Base-by-base conservation (phyloP, 257 asterid genomes). In the Jacaranda copaia region DNA sequence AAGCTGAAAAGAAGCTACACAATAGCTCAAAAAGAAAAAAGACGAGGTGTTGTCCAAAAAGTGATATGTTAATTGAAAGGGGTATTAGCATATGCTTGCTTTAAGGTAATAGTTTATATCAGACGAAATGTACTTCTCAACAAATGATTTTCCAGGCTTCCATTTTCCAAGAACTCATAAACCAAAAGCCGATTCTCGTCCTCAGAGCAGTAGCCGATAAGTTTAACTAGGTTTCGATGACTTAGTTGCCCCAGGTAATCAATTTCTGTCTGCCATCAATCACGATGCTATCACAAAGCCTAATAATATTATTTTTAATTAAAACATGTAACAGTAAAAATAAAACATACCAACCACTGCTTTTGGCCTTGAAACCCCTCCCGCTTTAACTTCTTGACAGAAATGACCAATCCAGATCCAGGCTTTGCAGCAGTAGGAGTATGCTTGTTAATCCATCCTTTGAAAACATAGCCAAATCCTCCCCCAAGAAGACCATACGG, bases 361-460 rank as follows among this genome's bases (percentile, higher is more conserved):
- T 89, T 84, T 69, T 89, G 94, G 55, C 90, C 92, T 71, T 89
- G 92, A 76, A 82, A 87, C n/a, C 89, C 89, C 77, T 87, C 90
- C 0, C 87, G 91, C 74, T 84, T 87, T 77, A 89, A 81, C 84
- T 82, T 89, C 82, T 87, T 87, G 66, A 89, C 94, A 64, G 94
- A 90, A 70, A 89, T 81, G 74, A 84, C 90, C 75, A 85, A 66
- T 68, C 94, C 92, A 14, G 84, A 87, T 69, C 92, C 90, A 35
- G 92, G 86, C 6, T 66, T 87, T 25, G 88, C 35, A 46, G 94
- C 88, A 63, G 86, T 81, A 59, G 85, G 88, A 20, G 84, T 79
- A 51, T 77, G 84, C 53, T 80, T 86, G 68, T 52, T 2, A 52
- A 52, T 52, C 58, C 58, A 52, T 52, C 58, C 58, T 52, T 87